Evolutionary conservation across 78 protist genomes (phyloP).

Genomic region (Dictyostelium purpureum): DNA sequence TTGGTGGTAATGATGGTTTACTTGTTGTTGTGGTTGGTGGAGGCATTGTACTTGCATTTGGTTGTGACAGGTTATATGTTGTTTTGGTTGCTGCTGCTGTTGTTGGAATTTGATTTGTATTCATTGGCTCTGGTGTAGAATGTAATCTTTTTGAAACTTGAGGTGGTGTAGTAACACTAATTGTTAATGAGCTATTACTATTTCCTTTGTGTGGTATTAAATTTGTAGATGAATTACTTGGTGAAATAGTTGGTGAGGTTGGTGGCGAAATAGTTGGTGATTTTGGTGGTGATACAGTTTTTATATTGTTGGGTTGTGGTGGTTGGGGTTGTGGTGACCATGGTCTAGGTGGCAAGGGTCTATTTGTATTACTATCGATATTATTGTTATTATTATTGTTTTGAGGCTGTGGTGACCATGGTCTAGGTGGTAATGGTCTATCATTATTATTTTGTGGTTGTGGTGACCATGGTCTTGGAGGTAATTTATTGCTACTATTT

Average conservation of each 20-base stretch:
- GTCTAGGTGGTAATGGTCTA: background rate
- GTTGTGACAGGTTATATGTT: too few species aligned
- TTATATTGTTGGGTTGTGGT: background rate
- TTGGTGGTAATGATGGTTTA: slow-evolving; percentile 9
- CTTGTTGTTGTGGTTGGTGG: background rate
- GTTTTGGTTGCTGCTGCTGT: too few species aligned
- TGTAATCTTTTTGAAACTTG: too few species aligned
- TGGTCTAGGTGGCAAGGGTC: background rate
- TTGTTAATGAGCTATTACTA: too few species aligned
- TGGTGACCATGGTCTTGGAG: background rate
- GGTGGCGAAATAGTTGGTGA: background rate
- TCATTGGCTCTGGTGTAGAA: too few species aligned
- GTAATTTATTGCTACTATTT: background rate
- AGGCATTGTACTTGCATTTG: background rate
- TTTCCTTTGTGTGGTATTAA: background rate
- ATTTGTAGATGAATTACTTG: background rate
- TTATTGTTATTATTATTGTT: too few species aligned
- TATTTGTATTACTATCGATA: background rate
- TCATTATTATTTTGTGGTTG: background rate
- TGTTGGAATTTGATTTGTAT: too few species aligned
- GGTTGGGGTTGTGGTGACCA: background rate
- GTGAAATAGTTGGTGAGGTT: background rate
- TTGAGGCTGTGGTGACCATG: too few species aligned
- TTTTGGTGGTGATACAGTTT: background rate
- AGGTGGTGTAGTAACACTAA: too few species aligned